Conservation (phyloP, 805 yeast genomes). For the Candida ovalis region DNA sequence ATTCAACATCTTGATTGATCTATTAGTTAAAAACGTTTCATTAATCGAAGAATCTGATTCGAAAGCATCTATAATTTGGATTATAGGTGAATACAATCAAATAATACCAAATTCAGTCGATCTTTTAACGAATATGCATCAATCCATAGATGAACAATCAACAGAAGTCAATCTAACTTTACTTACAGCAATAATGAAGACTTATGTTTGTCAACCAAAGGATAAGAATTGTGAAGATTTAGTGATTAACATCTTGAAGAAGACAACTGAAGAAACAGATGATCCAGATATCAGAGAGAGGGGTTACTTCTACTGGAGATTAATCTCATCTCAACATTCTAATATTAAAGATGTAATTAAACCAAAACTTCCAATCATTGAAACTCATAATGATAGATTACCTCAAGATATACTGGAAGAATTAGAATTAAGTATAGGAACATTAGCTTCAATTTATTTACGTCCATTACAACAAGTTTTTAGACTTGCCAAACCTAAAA, state of each 20-base stretch:
- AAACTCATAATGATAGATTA: slow-evolving; percentile 62
- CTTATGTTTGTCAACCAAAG: slow-evolving; percentile 53
- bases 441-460: slow-evolving; percentile 77
- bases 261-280: slow-evolving; percentile 68
- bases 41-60: slow-evolving; percentile 74
- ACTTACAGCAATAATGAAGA: slow-evolving; percentile 70
- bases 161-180: slow-evolving; percentile 70
- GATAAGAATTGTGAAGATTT: slow-evolving; percentile 44
- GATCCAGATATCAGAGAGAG: slow-evolving; percentile 87
- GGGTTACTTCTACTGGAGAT: slow-evolving; percentile 82
- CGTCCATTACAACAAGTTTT: slow-evolving; percentile 83
- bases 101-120: slow-evolving; percentile 40
- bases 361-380: slow-evolving; percentile 58
- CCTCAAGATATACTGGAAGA: slow-evolving; percentile 75
- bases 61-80: slow-evolving; percentile 77
- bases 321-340: slow-evolving; percentile 50
- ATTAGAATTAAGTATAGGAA: slow-evolving; percentile 75
- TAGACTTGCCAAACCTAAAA: slow-evolving; percentile 53
- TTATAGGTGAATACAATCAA: slow-evolving; percentile 67
- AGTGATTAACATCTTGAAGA: slow-evolving; percentile 55
- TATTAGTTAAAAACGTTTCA: slow-evolving; percentile 42
- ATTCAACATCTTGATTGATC: slow-evolving; percentile 42
- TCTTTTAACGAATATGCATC: slow-evolving; percentile 40
- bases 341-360: slow-evolving; percentile 50
- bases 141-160: slow-evolving; percentile 56